phyloP scores from a whole-genome alignment of 306 rosid species.

The Adenanthera pavonina region DNA sequence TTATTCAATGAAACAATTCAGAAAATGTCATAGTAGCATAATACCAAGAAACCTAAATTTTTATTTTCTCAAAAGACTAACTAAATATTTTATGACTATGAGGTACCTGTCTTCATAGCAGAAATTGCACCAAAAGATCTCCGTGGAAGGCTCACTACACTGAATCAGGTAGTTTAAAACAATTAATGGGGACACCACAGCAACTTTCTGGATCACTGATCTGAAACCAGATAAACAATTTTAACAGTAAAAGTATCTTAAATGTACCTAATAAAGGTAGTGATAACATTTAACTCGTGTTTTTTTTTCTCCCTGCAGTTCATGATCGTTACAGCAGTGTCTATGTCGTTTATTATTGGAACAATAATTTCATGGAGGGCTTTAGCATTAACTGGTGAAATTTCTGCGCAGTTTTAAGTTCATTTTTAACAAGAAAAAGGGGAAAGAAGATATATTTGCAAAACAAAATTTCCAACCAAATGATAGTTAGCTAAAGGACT shows the following conservation, averaged over 20 bases:
- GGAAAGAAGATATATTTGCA: background rate
- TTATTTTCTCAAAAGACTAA: slow-evolving; percentile 27
- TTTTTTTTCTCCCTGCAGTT: slow-evolving; percentile 53
- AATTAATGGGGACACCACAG: background rate
- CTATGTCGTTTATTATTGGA: slow-evolving; percentile 79
- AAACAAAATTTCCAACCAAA: background rate
- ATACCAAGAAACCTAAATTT: slow-evolving; percentile 14
- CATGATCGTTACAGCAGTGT: slow-evolving; percentile 74
- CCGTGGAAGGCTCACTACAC: slow-evolving; percentile 80
- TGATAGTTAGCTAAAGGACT: slow-evolving; percentile 19
- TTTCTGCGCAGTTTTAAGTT: slow-evolving; percentile 26
- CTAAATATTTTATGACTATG: slow-evolving; percentile 33
- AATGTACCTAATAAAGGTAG: background rate
- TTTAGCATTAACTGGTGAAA: slow-evolving; percentile 72
- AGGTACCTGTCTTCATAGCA: slow-evolving; percentile 91
- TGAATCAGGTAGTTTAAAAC: slow-evolving; percentile 70
- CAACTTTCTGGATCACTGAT: slow-evolving; percentile 10
- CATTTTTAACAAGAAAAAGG: slow-evolving; percentile 6
- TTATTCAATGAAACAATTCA: slow-evolving; percentile 27
- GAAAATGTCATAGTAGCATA: background rate
- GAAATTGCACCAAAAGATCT: slow-evolving; percentile 94
- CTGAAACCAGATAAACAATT: background rate
- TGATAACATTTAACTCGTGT: slow-evolving; percentile 17
- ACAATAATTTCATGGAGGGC: slow-evolving; percentile 78
- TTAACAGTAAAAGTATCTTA: slow-evolving; percentile 2